A percentile compares a stretch with the other conserved stretches of the same genome.
Conservation (phyloP, 2,329 filamentous ascomycete species). For the Grosmannia penicillata region DNA sequence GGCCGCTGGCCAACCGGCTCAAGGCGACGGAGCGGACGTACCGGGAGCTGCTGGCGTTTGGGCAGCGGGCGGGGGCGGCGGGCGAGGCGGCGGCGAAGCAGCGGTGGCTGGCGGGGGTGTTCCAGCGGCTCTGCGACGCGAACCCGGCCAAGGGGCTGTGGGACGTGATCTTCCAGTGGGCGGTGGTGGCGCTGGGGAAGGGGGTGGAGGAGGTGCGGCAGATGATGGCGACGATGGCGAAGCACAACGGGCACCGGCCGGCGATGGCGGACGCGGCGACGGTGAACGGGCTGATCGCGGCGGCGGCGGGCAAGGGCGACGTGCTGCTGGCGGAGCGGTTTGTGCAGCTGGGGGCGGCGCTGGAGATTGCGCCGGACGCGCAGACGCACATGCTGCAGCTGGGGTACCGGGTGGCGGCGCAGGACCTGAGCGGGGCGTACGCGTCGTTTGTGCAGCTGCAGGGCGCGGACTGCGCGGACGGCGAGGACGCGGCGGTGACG, state of each 20-base stretch:
- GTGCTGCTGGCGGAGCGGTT: constrained; percentile 61
- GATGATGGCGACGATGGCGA: constrained; percentile 56
- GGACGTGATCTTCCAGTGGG: constrained; percentile 64
- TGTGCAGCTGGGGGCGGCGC: constrained; percentile 48
- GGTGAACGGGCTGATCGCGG: constrained; percentile 62
- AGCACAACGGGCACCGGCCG: constrained; percentile 28
- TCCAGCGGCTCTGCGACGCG: constrained; percentile 33
- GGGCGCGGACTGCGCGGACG: constrained; percentile 33
- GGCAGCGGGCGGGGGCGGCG: constrained; percentile 26
- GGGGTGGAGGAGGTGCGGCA: constrained; percentile 56
- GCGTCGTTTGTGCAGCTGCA: constrained; percentile 50
- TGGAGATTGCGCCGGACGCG: constrained; percentile 51
- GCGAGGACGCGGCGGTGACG: constrained; percentile 44
- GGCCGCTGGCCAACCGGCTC: constrained; percentile 26
- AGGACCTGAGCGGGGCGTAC: constrained; percentile 57
- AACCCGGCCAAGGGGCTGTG: constrained; percentile 39
- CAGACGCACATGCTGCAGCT: constrained; percentile 62
- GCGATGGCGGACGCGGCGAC: constrained; percentile 48
- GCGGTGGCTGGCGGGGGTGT: constrained; percentile 47
- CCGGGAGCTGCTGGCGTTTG: constrained; percentile 42
- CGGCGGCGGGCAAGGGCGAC: constrained; percentile 57
- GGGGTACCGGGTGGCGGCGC: constrained; percentile 56
- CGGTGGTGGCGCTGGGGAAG: constrained; percentile 52
- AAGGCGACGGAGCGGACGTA: constrained; percentile 31
- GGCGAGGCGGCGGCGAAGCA: constrained; percentile 23